Percentiles rank a stretch among this genome's conserved stretches.
These are phyloP conservation scores for Taiozyma sp. DNA, from an alignment of 1,139 yeast species.

Conservation along the genomic window DNA sequence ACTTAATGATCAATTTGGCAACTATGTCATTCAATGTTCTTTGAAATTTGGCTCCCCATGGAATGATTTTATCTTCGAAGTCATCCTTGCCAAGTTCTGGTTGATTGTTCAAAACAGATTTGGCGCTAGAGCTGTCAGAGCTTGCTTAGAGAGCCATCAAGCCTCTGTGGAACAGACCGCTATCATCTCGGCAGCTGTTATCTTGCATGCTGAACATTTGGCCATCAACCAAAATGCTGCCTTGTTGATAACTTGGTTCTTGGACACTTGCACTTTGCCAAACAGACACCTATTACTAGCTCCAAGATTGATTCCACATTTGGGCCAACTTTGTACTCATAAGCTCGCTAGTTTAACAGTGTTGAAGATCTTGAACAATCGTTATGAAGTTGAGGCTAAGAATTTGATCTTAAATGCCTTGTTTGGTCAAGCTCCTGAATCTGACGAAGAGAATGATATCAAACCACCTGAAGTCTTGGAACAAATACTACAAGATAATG, in stretches of 20 bases:
- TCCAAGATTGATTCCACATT: conserved; percentile 53
- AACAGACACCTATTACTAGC: conserved; percentile 53
- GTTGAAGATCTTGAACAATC: conserved; percentile 67
- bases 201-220: conserved; percentile 72
- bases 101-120: conserved; percentile 84
- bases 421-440: conserved; percentile 40
- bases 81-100: conserved; percentile 72
- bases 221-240: conserved; percentile 88
- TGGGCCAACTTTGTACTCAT: conserved; percentile 69
- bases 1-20: conserved; percentile 94
- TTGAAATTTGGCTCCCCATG: conserved; percentile 83
- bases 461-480: conserved; percentile 35
- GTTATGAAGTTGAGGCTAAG: conserved; percentile 60
- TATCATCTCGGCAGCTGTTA: conserved; percentile 74
- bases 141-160: conserved; percentile 77
- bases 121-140: conserved; percentile 93
- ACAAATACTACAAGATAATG: conserved; percentile 50
- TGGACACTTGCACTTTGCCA: conserved; percentile 74
- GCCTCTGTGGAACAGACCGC: conserved; percentile 63
- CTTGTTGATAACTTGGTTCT: conserved; percentile 84
- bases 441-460: conserved; percentile 12
- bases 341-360: conserved; percentile 83
- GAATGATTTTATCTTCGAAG: conserved; percentile 86
- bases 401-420: conserved; percentile 56
- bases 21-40: conserved; percentile 93